These are phyloP conservation scores for Chenopodium berlandieri DNA, from an alignment of 148 eudicot genomes.

Conservation along the genomic window DNA sequence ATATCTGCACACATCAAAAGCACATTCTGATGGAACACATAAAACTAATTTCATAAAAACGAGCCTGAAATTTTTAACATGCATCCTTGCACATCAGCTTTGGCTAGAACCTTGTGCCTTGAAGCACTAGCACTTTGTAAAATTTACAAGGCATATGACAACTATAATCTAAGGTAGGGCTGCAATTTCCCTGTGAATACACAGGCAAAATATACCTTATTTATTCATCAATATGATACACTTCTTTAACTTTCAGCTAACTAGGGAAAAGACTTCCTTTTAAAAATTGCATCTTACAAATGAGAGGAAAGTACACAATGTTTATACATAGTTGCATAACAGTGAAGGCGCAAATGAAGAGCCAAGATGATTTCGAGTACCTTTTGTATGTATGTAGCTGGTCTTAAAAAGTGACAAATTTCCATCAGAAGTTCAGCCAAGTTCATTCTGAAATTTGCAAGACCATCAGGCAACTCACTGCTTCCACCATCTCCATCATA, in stretches of 20 bases:
- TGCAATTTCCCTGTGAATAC: not conserved
- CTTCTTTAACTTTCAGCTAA: not conserved
- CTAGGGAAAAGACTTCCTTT: not conserved
- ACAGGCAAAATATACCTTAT: not conserved
- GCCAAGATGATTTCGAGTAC: slow-evolving; percentile 32
- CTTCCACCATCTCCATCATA: slow-evolving; percentile 49
- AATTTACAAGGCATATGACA: not conserved
- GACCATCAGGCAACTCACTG: slow-evolving; percentile 78
- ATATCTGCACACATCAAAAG: not conserved
- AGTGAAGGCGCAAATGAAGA: slow-evolving; percentile 4
- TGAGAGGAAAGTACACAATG: slow-evolving; percentile 1
- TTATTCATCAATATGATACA: not conserved
- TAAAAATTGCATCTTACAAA: not conserved
- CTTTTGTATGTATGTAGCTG: slow-evolving; percentile 65
- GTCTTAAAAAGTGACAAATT: slow-evolving; percentile 72
- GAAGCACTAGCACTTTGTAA: not conserved
- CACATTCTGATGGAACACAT: not conserved
- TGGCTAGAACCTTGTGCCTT: not conserved
- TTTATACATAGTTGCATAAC: not conserved
- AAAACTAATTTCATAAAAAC: not conserved
- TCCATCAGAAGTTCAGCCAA: slow-evolving; percentile 88
- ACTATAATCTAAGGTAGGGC: not conserved
- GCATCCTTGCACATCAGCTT: slow-evolving; percentile 1
- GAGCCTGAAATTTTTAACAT: not conserved
- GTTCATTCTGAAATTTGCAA: slow-evolving; percentile 76